Evolutionary conservation across 192 early-diverging fungal species (phyloP).

Genomic region (Tieghemiomyces parasiticus): DNA sequence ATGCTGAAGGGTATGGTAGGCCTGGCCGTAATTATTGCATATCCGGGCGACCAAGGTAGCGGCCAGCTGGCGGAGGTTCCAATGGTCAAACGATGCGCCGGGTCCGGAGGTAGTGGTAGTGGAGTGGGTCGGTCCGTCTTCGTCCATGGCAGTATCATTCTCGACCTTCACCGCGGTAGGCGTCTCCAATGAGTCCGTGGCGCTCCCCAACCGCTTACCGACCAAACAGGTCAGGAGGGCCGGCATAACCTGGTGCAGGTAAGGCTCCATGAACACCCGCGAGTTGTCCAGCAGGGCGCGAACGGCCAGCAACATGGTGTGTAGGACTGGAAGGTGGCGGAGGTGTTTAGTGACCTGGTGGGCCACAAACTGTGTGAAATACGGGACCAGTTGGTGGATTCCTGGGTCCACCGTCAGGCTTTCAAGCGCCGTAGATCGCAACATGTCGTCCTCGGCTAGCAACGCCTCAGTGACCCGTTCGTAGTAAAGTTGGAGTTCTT

Average conservation of each 20-base stretch:
- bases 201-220: conserved; percentile 51
- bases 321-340: conserved; percentile 49
- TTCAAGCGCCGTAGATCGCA: conserved; percentile 65
- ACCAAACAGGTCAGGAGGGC: conserved; percentile 86
- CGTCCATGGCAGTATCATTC: conserved; percentile 12
- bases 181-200: no score
- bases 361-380: conserved; percentile 85
- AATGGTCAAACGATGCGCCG: no score
- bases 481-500: conserved; percentile 88
- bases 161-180: no score
- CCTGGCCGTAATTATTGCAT: conserved; percentile 54
- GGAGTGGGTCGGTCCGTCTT: conserved; percentile 20
- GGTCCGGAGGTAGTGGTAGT: conserved; percentile 16
- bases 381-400: conserved; percentile 85
- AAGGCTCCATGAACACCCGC: conserved; percentile 84
- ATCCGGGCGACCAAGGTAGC: conserved; percentile 59
- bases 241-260: conserved; percentile 92
- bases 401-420: conserved; percentile 81
- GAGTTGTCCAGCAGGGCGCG: conserved; percentile 74
- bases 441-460: conserved; percentile 42
- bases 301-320: conserved; percentile 66
- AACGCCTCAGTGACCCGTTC: conserved; percentile 78
- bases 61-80: conserved; percentile 61
- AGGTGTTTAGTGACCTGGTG: conserved; percentile 75
- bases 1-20: conserved; percentile 77